Evolutionary conservation across 148 eudicot genomes (phyloP), one percentile per base, ranked within the genome.

Genomic region (Diospyros lotus): DNA sequence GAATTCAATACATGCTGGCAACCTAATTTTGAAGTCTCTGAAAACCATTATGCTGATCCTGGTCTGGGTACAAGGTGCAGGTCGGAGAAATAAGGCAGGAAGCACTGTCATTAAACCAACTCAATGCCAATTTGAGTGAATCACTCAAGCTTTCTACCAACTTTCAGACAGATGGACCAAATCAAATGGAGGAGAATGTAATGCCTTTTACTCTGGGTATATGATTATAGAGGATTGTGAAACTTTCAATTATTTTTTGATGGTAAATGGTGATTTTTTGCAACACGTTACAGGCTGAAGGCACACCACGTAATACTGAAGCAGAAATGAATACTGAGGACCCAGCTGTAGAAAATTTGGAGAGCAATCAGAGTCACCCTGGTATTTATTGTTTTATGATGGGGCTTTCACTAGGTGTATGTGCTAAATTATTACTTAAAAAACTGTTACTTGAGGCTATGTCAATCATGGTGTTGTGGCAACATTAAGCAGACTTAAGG

Each of bases 311-410:
- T 15, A 66, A 41, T 28, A 18, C 54, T 38, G 71, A 13, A 66
- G n/a, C 53, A 59, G 65, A 73, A 42, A 44, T 43, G 52, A 54
- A 68, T 48, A 52, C 11, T 39, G 58, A 41, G 48, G 62, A 70
- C 44, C 48, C 70, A 54, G 53, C 59, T 74, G 15, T 11, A 6
- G 71, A 64, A 51, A 69, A 77, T n/a, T 40, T 62, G 52, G 40
- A 73, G 10, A 66, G 28, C 14, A 42, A 67, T 54, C 76, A 68
- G 64, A 61, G 18, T 40, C 15, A 39, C 6, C 50, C 58, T 18
- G 63, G 77, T 55, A 76, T 62, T 60, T 6, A 10, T 10, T 45
- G 5, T 48, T 40, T 60, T 51, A 12, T 61, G 65, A 2, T 61
- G 28, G 40, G 65, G 39, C 11, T 61, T 61, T 11, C 8, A 28